Conservation (phyloP, 2,329 filamentous ascomycete genomes). For the Neoascochyta sp. region DNA sequence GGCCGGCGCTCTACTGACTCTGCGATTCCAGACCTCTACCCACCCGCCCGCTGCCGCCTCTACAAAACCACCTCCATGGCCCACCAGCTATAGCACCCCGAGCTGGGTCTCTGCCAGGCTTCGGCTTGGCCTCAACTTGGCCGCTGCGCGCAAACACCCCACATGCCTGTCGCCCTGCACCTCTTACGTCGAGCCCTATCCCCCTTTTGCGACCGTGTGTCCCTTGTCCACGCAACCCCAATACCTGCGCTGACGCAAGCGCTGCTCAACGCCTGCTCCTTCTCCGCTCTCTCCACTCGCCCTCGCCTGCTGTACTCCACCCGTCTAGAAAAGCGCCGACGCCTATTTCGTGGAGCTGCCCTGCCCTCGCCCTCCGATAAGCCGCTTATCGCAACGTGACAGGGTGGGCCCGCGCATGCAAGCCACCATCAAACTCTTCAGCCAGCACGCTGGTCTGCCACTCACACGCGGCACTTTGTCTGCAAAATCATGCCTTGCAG, state of each 20-base stretch:
- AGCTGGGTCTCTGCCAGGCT: too few species aligned
- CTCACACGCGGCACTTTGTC: slow-evolving; percentile 6
- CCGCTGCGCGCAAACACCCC: too few species aligned
- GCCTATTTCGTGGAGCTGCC: slow-evolving; percentile 19
- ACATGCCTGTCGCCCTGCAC: background rate
- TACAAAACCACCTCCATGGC: slow-evolving; percentile 15
- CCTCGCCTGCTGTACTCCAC: slow-evolving; percentile 17
- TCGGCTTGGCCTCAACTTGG: too few species aligned
- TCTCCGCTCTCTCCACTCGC: slow-evolving; percentile 8
- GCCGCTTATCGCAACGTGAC: slow-evolving; percentile 22
- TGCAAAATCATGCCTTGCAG: slow-evolving; percentile 7
- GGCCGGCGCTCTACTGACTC: slow-evolving; percentile 11
- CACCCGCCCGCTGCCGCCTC: too few species aligned
- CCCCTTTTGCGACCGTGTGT: slow-evolving; percentile 3
- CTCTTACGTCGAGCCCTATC: slow-evolving; percentile 2
- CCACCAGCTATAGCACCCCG: slow-evolving; percentile 9
- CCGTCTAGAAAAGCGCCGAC: slow-evolving; percentile 14
- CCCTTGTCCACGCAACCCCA: slow-evolving; percentile 2
- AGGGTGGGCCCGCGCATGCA: slow-evolving; percentile 15
- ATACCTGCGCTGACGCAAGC: slow-evolving; percentile 16
- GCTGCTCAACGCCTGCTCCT: slow-evolving; percentile 7
- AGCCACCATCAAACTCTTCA: slow-evolving; percentile 15
- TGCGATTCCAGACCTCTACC: slow-evolving; percentile 25
- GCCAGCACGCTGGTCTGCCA: slow-evolving; percentile 11
- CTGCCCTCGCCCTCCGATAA: slow-evolving; percentile 19